Evolutionary conservation across 208 protist genomes (phyloP), one percentile per base, ranked within the genome.

Genomic region (Leptomonas pyrrhocoris): DNA sequence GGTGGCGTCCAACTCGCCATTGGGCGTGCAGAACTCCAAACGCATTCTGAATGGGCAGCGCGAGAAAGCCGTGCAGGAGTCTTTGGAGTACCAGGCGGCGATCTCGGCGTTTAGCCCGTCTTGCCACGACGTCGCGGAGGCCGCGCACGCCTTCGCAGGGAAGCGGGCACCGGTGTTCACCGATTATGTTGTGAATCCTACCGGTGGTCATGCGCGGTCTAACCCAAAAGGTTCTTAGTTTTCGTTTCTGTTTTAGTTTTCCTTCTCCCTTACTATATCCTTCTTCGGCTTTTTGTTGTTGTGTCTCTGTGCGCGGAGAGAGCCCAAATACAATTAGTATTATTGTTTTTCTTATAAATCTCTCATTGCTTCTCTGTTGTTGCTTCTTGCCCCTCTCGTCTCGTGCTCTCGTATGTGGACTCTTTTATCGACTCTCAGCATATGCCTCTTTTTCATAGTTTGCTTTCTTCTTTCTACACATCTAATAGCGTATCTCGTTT

Each of bases 21-120:
- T 95, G 8, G 84, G 82, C 13, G 88, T 94, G 45, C 88, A 93
- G 60, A 88, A 85, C 53, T 82, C 85, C 25, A 95, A 95, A 72
- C 38, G 86, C 18, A 59, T 92, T 13, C 36, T 94, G 70, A 92
- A 95, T 63, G 81, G 76, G 74, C 60, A 76, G 45, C 60, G 63
- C 25, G 82, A 91, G 61, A 59, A 72, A n/a, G 46, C 58, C 28
- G 58, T 68, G 23, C 65, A 86, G 67, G 65, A 59, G 43, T 80
- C 65, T 19, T 72, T 95, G 25, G 77, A 89, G 27, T 84, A 95
- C 68, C 79, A 82, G 50, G 81, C 82, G 16, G 64, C 88, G 13
- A 83, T 88, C 75, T 89, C 88, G 43, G 62, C 77, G 28, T 82
- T 84, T 31, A 92, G 81, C 64, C 56, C 94, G 16, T 60, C 58